Base-by-base conservation (phyloP, 768 basidiomycete species). In the Rhodotorula sphaerocarpa region DNA sequence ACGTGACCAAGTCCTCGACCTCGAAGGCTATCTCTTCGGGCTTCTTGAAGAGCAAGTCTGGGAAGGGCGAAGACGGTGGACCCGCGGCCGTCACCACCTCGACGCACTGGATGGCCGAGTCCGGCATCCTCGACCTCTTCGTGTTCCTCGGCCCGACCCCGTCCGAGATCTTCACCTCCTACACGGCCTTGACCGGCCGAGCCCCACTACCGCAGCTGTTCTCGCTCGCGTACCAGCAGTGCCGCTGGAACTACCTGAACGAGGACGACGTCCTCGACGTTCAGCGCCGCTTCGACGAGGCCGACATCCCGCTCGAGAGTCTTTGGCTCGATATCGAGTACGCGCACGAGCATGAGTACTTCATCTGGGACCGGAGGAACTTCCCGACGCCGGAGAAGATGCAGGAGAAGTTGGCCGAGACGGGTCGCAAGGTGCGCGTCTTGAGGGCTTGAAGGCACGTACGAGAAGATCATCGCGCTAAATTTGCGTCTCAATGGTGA, bases 41-140 rank as follows among this genome's bases (percentile, higher is more conserved):
- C 3, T 70, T 15, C 82, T 79, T 65, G 61, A 65, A 63, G 55
- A 20, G 33, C 7, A 61, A 59, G 55, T 23, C 15, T 6, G n/a
- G 30, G 11, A 45, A 30, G 31, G 11, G 25, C 20, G 46, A 28
- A 23, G 57, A 65, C 27, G 45, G 15, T 11, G 43, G 34, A 0
- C 70, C 70, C 3, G 15, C 34, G 7, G 18, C 55, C 14, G 27
- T 27, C 14, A 86, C 87, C 12, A 87, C 88, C 0, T 80, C 86
- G 67, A 91, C 93, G 0, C 95, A 97, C 74, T 99, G 93, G 95
- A 84, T 96, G 66, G 90, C 92, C 11, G 95, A 99, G 75, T 90
- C 90, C 6, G 95, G 95, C 47, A 91, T 97, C 64, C 81, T 99
- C 55, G 93, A 99, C 75, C 75, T 95, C 15, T 89, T 97, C 78